Base-by-base conservation (phyloP, 768 basidiomycete species). In the Cyclocybe aegerita region DNA sequence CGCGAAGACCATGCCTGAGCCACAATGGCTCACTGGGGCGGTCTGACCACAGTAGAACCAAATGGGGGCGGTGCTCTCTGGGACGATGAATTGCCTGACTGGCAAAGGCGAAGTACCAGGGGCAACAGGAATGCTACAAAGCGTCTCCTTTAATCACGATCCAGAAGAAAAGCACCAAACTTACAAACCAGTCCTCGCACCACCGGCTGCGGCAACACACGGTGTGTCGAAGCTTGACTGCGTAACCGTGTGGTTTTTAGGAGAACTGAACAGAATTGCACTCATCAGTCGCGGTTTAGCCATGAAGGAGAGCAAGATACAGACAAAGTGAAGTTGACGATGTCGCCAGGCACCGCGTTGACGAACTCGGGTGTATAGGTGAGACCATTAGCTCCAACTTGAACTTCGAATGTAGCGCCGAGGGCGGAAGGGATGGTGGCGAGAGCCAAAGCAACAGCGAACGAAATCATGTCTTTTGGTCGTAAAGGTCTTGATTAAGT, bases 1-100 rank as follows among this genome's bases (percentile, higher is more conserved):
- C 3, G 82, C 82, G 61, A 83, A 83, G 17, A 86, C 83, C 85
- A 86, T 86, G 53, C 83, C 70, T 48, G 70, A 61, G 37, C 73
- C 71, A 49, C 84, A 85, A 65, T 86, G 83, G 36, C 66, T 65
- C 23, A 23, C 23, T 23, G 23, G 23, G 23, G 23, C 23, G 7
- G 58, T 63, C 58, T 84, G 83, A 38, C 74, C 69, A 58, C 83
- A 85, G 65, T 73, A 78, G 48, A 83, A 70, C 79, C 80, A 85
- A n/a, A 79, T 60, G 8, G 82, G 81, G 5, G 49, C 48, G 38
- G 72, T 72, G 7, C 60, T 68, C 51, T 76, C 69, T 4, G 62
- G 58, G 4, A 83, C 75, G 7, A 59, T 62, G 51, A 76, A 68
- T 31, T 70, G 66, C 15, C 67, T 71, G 9, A 62, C 63, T 4